A percentile compares a stretch with the other conserved stretches of the same genome.
phyloP scores from a whole-genome alignment of 2,329 filamentous ascomycete species.

The Alternaria dauci region DNA sequence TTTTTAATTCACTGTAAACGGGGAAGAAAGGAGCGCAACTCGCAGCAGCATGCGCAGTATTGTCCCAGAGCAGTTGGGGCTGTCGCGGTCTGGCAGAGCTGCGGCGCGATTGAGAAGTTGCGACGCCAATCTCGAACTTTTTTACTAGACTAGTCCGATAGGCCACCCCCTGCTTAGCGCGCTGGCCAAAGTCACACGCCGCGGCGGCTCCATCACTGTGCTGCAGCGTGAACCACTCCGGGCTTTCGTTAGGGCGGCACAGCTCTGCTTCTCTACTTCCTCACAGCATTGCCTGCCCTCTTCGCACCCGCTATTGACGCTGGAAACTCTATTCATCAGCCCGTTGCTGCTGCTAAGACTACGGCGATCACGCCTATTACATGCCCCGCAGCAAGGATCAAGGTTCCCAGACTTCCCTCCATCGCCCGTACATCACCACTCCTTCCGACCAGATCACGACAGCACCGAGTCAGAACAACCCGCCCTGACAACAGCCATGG shows the following conservation, averaged over 20 bases:
- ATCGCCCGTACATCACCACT: slow-evolving; percentile 40
- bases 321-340: slow-evolving; percentile 31
- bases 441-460: slow-evolving; percentile 33
- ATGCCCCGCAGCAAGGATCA: slow-evolving; percentile 49
- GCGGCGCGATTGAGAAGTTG: slow-evolving; percentile 12
- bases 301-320: slow-evolving; percentile 33
- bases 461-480: slow-evolving; percentile 49
- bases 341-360: slow-evolving; percentile 33
- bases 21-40: slow-evolving; percentile 11
- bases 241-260: slow-evolving; percentile 42
- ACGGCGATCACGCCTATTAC: slow-evolving; percentile 41
- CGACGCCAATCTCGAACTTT: slow-evolving; percentile 20
- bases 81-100: slow-evolving; percentile 7
- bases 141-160: slow-evolving; percentile 22
- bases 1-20: not conserved
- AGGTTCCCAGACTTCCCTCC: slow-evolving; percentile 44
- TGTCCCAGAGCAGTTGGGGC: not conserved
- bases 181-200: slow-evolving; percentile 26
- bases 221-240: slow-evolving; percentile 31
- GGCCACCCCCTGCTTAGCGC: slow-evolving; percentile 26
- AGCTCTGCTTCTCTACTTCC: slow-evolving; percentile 30
- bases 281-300: slow-evolving; percentile 23
- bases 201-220: slow-evolving; percentile 31
- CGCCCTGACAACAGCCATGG: slow-evolving; percentile 65
- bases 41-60: not conserved